phyloP scores from a whole-genome alignment of 2,329 filamentous ascomycete species.

The Orbilia javanica region DNA sequence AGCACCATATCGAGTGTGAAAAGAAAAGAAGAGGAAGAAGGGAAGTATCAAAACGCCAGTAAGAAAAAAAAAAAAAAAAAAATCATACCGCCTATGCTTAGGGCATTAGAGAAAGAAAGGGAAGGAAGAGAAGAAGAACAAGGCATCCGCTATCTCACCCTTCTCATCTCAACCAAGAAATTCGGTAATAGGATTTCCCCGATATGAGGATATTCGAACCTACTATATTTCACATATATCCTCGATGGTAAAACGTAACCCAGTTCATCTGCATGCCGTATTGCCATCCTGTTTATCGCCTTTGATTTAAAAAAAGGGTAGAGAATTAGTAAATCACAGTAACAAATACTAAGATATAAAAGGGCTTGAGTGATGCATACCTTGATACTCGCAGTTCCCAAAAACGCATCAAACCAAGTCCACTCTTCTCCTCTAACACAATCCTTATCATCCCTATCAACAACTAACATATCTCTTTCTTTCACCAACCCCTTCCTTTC shows the following conservation, averaged over 20 bases:
- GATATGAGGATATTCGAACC: constrained; percentile 30
- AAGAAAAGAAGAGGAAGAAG: neutral
- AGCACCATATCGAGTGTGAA: neutral
- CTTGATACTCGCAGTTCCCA: constrained; percentile 38
- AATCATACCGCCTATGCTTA: neutral
- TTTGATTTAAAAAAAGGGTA: neutral
- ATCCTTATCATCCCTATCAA: neutral
- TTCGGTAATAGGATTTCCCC: constrained; percentile 24
- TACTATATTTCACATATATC: constrained; percentile 37
- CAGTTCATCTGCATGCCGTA: constrained; percentile 22
- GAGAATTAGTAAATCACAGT: neutral
- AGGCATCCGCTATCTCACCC: neutral
- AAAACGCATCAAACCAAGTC: constrained; percentile 34
- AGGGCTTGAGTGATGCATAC: neutral
- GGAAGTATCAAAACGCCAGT: no score
- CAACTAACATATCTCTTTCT: constrained; percentile 10
- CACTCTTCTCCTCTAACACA: neutral
- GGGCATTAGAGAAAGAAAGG: neutral
- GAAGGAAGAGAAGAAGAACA: neutral
- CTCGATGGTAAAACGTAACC: constrained; percentile 10
- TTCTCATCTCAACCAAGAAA: constrained; percentile 36
- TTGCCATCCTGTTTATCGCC: constrained; percentile 38
- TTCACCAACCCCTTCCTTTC: constrained; percentile 6
- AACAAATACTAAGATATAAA: neutral
- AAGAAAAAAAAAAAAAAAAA: neutral